These are phyloP conservation scores for Saccharomyces cerevisiae DNA, from an alignment of 805 yeast species.

Conservation along the genomic window DNA sequence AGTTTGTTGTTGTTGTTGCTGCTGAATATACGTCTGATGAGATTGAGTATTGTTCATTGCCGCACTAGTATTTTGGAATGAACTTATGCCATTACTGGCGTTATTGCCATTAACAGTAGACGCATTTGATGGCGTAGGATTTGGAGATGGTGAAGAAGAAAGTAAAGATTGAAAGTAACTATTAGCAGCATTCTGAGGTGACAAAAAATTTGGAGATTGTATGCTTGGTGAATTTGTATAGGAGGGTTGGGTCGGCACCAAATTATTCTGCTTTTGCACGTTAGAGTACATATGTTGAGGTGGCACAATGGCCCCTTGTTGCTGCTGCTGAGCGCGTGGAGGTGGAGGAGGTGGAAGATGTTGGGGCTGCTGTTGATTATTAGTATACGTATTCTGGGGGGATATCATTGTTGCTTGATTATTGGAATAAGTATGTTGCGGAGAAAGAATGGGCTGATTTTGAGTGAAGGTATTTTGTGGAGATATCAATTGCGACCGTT, in stretches of 20 bases:
- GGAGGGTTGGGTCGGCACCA: neutral
- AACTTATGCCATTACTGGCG: neutral
- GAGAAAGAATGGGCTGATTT: neutral
- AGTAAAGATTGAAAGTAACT: constrained; percentile 25
- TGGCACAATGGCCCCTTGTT: neutral
- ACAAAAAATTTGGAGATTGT: constrained; percentile 17
- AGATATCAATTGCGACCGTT: neutral
- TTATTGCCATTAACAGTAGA: neutral
- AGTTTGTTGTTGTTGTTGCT: constrained; percentile 1
- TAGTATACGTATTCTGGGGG: neutral
- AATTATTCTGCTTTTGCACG: neutral
- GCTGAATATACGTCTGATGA: neutral
- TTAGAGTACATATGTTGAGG: neutral
- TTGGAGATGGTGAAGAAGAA: constrained; percentile 26
- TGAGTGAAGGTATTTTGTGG: constrained; percentile 1
- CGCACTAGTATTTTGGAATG: neutral
- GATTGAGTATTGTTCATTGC: neutral
- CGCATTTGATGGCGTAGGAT: neutral
- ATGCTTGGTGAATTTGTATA: neutral
- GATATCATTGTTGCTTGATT: neutral
- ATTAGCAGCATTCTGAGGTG: constrained; percentile 19
- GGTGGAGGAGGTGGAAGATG: constrained; percentile 10
- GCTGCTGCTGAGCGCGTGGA: constrained; percentile 4
- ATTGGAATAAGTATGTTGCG: constrained; percentile 2
- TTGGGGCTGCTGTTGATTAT: neutral